Conservation (phyloP, 2,329 filamentous ascomycete genomes). For the Diaporthe ampelina region DNA sequence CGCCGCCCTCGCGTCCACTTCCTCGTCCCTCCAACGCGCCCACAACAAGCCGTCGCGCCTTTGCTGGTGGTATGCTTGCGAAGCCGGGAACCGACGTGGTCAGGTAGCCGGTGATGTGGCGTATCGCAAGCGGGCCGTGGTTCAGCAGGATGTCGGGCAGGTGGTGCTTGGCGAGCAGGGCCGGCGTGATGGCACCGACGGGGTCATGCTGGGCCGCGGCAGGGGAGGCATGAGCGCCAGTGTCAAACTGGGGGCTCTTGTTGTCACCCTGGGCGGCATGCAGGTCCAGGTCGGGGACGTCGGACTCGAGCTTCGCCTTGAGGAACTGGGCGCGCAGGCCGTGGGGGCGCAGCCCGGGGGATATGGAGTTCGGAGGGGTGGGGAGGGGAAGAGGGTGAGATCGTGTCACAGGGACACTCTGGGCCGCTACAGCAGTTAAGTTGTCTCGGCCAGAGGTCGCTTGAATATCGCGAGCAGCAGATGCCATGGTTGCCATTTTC, state of each 20-base stretch:
- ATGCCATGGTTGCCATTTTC: constrained; percentile 75
- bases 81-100: constrained; percentile 95
- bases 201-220: constrained; percentile 74
- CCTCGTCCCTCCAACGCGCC: constrained; percentile 87
- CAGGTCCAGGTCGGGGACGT: constrained; percentile 91
- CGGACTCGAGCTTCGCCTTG: constrained; percentile 70
- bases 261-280: constrained; percentile 73
- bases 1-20: constrained; percentile 69
- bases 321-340: constrained; percentile 79
- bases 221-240: constrained; percentile 48
- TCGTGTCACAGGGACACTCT: constrained; percentile 74
- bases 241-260: constrained; percentile 47
- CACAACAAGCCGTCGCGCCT: constrained; percentile 93
- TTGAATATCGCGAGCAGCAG: constrained; percentile 77
- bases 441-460: constrained; percentile 76
- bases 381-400: constrained; percentile 81
- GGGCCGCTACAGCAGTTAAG: constrained; percentile 80
- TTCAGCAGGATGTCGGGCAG: constrained; percentile 90
- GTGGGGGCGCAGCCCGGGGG: constrained; percentile 86
- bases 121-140: constrained; percentile 92
- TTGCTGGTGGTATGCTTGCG: constrained; percentile 87
- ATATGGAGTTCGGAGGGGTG: constrained; percentile 96
- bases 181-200: constrained; percentile 85
- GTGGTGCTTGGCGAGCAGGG: constrained; percentile 89
- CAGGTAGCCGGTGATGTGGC: constrained; percentile 94